Percentiles rank a stretch among this genome's conserved stretches.
Conservation (phyloP, 495 filamentous ascomycete genomes). For the Neurospora africana region DNA sequence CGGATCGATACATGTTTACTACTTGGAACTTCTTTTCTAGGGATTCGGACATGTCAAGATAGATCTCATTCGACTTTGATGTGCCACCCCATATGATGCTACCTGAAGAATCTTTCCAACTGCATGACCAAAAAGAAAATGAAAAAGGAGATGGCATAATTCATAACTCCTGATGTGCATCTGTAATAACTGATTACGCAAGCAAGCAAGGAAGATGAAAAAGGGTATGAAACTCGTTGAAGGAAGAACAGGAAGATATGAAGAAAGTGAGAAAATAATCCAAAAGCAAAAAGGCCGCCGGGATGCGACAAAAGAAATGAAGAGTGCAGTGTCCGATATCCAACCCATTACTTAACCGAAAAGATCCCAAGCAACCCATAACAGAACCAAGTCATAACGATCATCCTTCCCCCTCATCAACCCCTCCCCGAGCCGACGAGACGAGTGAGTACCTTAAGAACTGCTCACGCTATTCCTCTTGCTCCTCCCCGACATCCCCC, state of each 20-base stretch:
- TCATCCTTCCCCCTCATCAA: background rate
- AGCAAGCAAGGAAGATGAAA: background rate
- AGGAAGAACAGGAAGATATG: background rate
- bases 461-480: background rate
- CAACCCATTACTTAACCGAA: background rate
- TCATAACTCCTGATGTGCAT: background rate
- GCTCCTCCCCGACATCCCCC: background rate
- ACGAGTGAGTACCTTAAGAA: background rate
- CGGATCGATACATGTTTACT: too few relatives aligned
- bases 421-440: too few relatives aligned
- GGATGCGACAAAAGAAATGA: background rate
- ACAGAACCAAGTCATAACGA: too few relatives aligned
- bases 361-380: background rate
- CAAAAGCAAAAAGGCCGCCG: background rate
- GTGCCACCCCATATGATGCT: background rate
- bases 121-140: too few relatives aligned
- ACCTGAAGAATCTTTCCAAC: too few relatives aligned
- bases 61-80: too few relatives aligned
- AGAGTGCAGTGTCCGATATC: background rate
- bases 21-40: too few relatives aligned
- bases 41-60: too few relatives aligned
- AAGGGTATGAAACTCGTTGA: background rate
- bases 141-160: background rate
- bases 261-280: background rate
- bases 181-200: background rate